A percentile compares a stretch with the other conserved stretches of the same genome.
Evolutionary conservation across 192 early-diverging fungal genomes (phyloP).

Genomic region (Backusella parvicylindrica): DNA sequence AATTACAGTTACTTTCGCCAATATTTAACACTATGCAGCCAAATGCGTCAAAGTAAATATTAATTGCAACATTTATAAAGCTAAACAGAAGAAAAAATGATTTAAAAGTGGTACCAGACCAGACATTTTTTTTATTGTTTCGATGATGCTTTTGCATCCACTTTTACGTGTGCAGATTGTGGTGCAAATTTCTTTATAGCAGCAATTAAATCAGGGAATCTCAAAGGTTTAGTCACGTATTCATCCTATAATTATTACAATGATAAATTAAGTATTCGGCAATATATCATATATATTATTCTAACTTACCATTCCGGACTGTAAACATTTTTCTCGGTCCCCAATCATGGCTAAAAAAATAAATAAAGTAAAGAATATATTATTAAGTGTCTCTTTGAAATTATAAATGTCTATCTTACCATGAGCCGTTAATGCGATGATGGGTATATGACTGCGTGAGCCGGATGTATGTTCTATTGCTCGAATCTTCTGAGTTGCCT

Average conservation of each 20-base stretch:
- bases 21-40: no score
- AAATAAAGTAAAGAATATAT: neutral
- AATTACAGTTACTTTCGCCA: no score
- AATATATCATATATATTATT: neutral
- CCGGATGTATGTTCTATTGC: slow-evolving; percentile 55
- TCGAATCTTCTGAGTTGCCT: slow-evolving; percentile 81
- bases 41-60: no score
- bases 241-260: slow-evolving; percentile 33
- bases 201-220: slow-evolving; percentile 24
- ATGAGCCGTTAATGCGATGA: slow-evolving; percentile 71
- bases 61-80: no score
- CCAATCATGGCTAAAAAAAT: slow-evolving; percentile 59
- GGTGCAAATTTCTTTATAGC: slow-evolving; percentile 28
- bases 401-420: neutral
- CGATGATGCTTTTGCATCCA: neutral
- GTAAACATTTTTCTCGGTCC: slow-evolving; percentile 70
- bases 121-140: neutral
- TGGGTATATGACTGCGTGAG: slow-evolving; percentile 33
- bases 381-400: neutral
- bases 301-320: slow-evolving; percentile 59
- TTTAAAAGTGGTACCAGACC: neutral
- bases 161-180: slow-evolving; percentile 14
- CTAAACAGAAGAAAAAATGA: neutral
- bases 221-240: slow-evolving; percentile 63
- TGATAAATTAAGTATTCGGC: neutral